Percentiles rank a stretch among this genome's conserved stretches.
Evolutionary conservation across 1,139 yeast genomes (phyloP).

Genomic region (Saccharomycopsis hybrid): DNA sequence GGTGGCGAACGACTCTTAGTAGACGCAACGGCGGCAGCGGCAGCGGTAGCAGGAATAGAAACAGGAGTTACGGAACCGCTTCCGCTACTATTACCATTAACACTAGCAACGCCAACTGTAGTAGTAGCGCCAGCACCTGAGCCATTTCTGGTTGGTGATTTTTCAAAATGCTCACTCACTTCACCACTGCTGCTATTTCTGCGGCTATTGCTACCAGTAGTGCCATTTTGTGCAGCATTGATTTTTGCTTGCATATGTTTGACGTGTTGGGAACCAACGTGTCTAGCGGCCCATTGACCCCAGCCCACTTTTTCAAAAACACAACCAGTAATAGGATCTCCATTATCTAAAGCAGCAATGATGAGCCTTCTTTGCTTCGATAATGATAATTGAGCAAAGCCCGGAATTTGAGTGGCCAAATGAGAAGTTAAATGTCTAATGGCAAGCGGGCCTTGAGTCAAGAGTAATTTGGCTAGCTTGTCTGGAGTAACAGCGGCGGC

Average conservation of each 20-base stretch:
- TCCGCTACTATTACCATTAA: not conserved
- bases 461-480: slow-evolving; percentile 61
- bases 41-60: slow-evolving; percentile 9
- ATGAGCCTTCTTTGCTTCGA: slow-evolving; percentile 87
- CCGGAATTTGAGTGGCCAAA: slow-evolving; percentile 65
- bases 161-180: too few species aligned
- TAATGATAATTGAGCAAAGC: slow-evolving; percentile 72
- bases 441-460: slow-evolving; percentile 80
- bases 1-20: slow-evolving; percentile 14
- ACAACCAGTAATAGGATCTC: slow-evolving; percentile 56
- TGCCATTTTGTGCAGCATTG: slow-evolving; percentile 3
- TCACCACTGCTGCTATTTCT: not conserved
- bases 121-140: not conserved
- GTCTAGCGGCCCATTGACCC: slow-evolving; percentile 94
- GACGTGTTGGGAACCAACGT: slow-evolving; percentile 45
- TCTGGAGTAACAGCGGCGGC: slow-evolving; percentile 83
- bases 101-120: not conserved
- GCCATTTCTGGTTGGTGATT: not conserved
- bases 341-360: slow-evolving; percentile 78
- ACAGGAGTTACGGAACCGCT: not conserved
- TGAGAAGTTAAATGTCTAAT: slow-evolving; percentile 85
- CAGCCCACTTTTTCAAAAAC: slow-evolving; percentile 92
- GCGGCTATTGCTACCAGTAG: not conserved
- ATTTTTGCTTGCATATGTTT: slow-evolving; percentile 16
- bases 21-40: slow-evolving; percentile 21